A percentile compares a stretch with the other conserved stretches of the same genome.
phyloP scores from a whole-genome alignment of 345 rosid species.

The Boechera retrofracta region DNA sequence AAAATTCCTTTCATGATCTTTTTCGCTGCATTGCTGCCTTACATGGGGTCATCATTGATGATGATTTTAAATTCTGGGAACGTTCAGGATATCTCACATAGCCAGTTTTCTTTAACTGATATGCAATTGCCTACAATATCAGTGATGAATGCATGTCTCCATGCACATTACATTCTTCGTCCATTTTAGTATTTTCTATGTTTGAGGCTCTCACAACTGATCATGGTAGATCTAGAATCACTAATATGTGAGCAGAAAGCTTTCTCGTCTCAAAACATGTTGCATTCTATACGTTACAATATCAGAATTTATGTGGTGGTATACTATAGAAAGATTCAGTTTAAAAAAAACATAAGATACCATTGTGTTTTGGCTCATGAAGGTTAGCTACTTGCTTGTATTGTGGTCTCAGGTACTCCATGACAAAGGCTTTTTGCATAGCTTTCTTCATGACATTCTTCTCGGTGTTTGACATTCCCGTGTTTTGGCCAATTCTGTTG shows the following conservation, averaged over 20 bases:
- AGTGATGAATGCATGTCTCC: neutral
- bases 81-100: neutral
- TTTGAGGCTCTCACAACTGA: slow-evolving; percentile 1
- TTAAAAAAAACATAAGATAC: neutral
- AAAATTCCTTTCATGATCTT: neutral
- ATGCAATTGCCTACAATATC: neutral
- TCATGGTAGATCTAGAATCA: slow-evolving; percentile 21
- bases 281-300: slow-evolving; percentile 6
- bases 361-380: neutral
- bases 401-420: slow-evolving; percentile 63
- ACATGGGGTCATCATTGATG: neutral
- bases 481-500: slow-evolving; percentile 78
- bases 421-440: slow-evolving; percentile 69
- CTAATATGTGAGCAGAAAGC: neutral
- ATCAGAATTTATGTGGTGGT: neutral
- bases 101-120: slow-evolving; percentile 1
- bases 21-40: neutral
- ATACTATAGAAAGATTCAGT: neutral
- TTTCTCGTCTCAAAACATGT: neutral
- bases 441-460: slow-evolving; percentile 76
- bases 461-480: slow-evolving; percentile 76
- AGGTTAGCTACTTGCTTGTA: slow-evolving; percentile 10
- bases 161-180: neutral
- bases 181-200: neutral
- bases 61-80: neutral